A percentile compares a stretch with the other conserved stretches of the same genome.
Conservation (phyloP, 352 stramenopile genomes). For the Phytophthora citricola region DNA sequence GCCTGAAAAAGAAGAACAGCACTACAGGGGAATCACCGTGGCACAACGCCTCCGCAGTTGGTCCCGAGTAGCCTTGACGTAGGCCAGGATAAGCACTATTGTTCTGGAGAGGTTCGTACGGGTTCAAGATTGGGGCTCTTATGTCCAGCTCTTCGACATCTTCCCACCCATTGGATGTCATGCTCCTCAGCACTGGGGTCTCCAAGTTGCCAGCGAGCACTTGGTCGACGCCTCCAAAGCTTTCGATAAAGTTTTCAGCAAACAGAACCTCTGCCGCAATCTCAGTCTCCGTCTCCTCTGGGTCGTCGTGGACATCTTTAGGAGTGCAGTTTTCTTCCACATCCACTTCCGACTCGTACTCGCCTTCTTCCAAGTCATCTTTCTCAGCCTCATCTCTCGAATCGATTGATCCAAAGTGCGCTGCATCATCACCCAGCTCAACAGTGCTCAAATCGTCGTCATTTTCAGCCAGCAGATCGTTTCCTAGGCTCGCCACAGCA, state of each 20-base stretch:
- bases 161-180: too few relatives aligned
- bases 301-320: neutral
- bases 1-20: slow-evolving; percentile 16
- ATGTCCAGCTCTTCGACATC: too few relatives aligned
- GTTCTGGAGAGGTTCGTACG: slow-evolving; percentile 6
- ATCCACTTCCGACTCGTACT: too few relatives aligned
- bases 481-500: neutral
- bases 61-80: slow-evolving; percentile 13
- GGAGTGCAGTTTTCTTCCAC: too few relatives aligned
- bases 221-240: too few relatives aligned
- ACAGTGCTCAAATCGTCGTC: slow-evolving; percentile 18
- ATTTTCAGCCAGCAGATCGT: slow-evolving; percentile 3
- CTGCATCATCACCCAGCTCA: neutral
- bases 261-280: too few relatives aligned
- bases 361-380: too few relatives aligned
- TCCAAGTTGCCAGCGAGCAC: too few relatives aligned
- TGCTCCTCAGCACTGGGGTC: too few relatives aligned
- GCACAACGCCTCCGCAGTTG: neutral
- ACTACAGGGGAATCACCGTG: slow-evolving; percentile 6
- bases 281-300: neutral
- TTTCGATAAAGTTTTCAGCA: too few relatives aligned
- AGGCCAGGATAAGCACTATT: slow-evolving; percentile 1
- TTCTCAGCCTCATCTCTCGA: too few relatives aligned
- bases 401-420: too few relatives aligned
- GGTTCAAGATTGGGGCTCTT: neutral